phyloP scores from a whole-genome alignment of 306 rosid species.

The Quercus berberidifolia region DNA sequence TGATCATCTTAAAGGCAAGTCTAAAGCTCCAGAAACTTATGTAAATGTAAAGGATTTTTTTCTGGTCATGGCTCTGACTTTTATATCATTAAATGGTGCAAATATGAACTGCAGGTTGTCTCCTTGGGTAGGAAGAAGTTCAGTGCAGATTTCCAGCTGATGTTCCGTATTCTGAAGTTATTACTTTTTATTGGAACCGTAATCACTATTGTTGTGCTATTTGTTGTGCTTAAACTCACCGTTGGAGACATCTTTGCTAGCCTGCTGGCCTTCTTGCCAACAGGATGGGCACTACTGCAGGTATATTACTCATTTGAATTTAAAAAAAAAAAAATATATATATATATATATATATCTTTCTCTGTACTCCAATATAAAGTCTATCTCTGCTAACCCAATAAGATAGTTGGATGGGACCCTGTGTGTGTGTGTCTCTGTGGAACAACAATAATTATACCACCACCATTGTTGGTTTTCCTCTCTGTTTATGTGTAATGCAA shows the following conservation, averaged over 20 bases:
- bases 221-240: constrained; percentile 66
- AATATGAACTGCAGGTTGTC: constrained; percentile 65
- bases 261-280: constrained; percentile 86
- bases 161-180: constrained; percentile 92
- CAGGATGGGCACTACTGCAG: constrained; percentile 88
- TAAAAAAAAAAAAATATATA: no score
- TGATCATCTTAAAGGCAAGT: constrained; percentile 82
- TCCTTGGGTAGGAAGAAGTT: constrained; percentile 88
- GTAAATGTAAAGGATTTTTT: background rate
- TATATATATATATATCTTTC: background rate
- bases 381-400: background rate
- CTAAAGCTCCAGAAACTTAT: constrained; percentile 10
- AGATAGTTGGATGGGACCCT: no score
- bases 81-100: constrained; percentile 17
- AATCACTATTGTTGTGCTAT: constrained; percentile 53
- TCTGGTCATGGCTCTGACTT: constrained; percentile 13
- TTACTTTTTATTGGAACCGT: constrained; percentile 67
- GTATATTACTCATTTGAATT: constrained; percentile 32
- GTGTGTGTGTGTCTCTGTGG: no score
- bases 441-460: no score
- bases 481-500: no score
- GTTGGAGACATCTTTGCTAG: constrained; percentile 78
- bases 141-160: constrained; percentile 93
- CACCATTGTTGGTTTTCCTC: no score
- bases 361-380: background rate